A percentile compares a stretch with the other conserved stretches of the same genome.
These are phyloP conservation scores for Claviceps paspali DNA, from an alignment of 2,329 filamentous ascomycete genomes.

Conservation along the genomic window DNA sequence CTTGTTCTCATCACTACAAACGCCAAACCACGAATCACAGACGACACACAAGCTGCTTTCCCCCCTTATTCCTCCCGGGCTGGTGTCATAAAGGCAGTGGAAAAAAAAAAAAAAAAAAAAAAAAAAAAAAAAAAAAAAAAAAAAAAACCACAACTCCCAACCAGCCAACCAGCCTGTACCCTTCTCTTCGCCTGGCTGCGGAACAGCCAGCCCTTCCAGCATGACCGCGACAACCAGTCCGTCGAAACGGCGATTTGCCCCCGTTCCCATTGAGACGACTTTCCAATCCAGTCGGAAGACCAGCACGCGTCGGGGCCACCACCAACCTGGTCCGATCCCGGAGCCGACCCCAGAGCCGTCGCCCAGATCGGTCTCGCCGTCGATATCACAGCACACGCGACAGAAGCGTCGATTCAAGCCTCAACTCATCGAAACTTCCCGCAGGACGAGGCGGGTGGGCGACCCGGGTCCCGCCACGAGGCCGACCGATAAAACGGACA, in stretches of 20 bases:
- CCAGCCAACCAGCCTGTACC: neutral
- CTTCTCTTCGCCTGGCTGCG: too few species aligned
- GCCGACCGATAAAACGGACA: constrained; percentile 57
- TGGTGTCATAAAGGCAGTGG: too few species aligned
- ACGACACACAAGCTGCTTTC: too few species aligned
- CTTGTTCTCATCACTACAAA: too few species aligned
- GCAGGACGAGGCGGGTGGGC: constrained; percentile 51
- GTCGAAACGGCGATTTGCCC: constrained; percentile 45
- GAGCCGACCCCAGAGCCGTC: constrained; percentile 41
- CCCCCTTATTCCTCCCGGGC: too few species aligned
- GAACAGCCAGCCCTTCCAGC: too few species aligned
- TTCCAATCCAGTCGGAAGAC: constrained; percentile 39
- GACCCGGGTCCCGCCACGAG: constrained; percentile 47
- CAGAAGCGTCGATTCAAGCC: constrained; percentile 49
- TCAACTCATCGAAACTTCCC: constrained; percentile 67
- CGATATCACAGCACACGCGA: constrained; percentile 24
- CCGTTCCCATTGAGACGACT: constrained; percentile 58
- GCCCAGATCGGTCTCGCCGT: constrained; percentile 32
- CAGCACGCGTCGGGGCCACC: neutral
- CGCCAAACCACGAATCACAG: too few species aligned
- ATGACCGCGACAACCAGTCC: constrained; percentile 27
- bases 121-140: neutral
- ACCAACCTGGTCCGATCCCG: constrained; percentile 32
- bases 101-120: too few species aligned
- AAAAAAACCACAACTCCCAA: neutral